Percentiles rank a stretch among this genome's conserved stretches.
Evolutionary conservation across 768 basidiomycete species (phyloP).

Genomic region (Agrocybe praecox): DNA sequence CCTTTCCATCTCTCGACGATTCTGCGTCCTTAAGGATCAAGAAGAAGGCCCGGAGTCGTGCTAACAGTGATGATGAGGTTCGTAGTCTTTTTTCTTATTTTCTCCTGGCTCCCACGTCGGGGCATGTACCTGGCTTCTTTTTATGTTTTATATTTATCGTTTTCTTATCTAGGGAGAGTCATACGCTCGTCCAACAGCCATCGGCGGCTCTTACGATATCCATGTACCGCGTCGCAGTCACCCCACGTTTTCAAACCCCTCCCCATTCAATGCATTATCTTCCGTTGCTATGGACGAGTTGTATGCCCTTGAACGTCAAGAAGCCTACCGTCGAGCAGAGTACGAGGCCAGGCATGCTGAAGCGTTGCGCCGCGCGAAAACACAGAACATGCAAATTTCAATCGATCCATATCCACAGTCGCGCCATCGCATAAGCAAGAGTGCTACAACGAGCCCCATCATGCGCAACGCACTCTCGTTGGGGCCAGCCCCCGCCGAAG

Average conservation of each 20-base stretch:
- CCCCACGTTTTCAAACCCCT: slow-evolving; percentile 26
- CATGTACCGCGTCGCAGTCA: slow-evolving; percentile 36
- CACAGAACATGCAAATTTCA: slow-evolving; percentile 41
- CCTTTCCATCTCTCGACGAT: slow-evolving; percentile 7
- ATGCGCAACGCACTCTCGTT: slow-evolving; percentile 36
- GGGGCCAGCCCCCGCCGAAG: slow-evolving; percentile 26
- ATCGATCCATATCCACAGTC: slow-evolving; percentile 22
- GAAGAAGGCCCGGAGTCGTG: slow-evolving; percentile 80
- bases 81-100: slow-evolving; percentile 28
- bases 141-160: slow-evolving; percentile 10
- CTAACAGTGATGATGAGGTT: slow-evolving; percentile 86
- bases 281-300: slow-evolving; percentile 88
- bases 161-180: slow-evolving; percentile 45
- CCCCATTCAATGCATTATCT: slow-evolving; percentile 70
- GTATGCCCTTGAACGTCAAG: slow-evolving; percentile 84
- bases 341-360: slow-evolving; percentile 81
- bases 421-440: slow-evolving; percentile 48
- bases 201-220: slow-evolving; percentile 43
- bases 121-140: slow-evolving; percentile 3
- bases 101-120: background rate
- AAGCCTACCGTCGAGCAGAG: slow-evolving; percentile 83
- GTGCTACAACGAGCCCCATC: slow-evolving; percentile 69
- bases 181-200: slow-evolving; percentile 58
- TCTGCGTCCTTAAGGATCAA: slow-evolving; percentile 44
- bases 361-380: slow-evolving; percentile 67